A percentile compares a stretch with the other conserved stretches of the same genome.
phyloP scores from a whole-genome alignment of 2,329 filamentous ascomycete genomes.

The Clarireedia paspali region DNA sequence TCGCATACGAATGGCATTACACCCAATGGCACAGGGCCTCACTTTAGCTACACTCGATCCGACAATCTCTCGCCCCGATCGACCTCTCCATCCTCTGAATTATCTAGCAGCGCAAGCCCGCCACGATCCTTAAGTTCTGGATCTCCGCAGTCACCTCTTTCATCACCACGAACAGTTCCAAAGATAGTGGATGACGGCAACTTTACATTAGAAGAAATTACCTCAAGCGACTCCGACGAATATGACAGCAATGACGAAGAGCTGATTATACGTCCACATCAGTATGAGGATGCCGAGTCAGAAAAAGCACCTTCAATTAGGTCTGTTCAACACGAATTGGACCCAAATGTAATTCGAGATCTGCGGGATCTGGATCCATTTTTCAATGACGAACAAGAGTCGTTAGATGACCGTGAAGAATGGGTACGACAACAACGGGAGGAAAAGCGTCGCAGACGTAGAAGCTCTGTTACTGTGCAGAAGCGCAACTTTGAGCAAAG shows the following conservation, averaged over 20 bases:
- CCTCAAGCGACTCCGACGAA: slow-evolving; percentile 23
- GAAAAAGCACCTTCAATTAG: slow-evolving; percentile 19
- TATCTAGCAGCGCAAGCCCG: slow-evolving; percentile 19
- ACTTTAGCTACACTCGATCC: slow-evolving; percentile 30
- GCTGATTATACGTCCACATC: slow-evolving; percentile 26
- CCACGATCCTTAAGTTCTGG: slow-evolving; percentile 24
- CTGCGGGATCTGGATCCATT: slow-evolving; percentile 15
- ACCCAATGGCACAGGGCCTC: slow-evolving; percentile 30
- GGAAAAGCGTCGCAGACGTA: slow-evolving; percentile 24
- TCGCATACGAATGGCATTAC: slow-evolving; percentile 34
- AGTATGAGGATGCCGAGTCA: slow-evolving; percentile 29
- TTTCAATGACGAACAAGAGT: not conserved
- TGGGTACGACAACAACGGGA: slow-evolving; percentile 20
- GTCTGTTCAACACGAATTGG: slow-evolving; percentile 16
- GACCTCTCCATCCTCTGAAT: slow-evolving; percentile 24
- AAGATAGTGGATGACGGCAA: slow-evolving; percentile 20
- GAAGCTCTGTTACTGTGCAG: slow-evolving; percentile 25
- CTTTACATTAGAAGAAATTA: slow-evolving; percentile 28
- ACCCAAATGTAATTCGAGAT: slow-evolving; percentile 14
- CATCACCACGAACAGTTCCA: slow-evolving; percentile 9
- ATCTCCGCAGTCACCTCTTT: slow-evolving; percentile 8
- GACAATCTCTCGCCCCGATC: slow-evolving; percentile 35
- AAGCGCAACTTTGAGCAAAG: slow-evolving; percentile 28
- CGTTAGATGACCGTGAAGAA: slow-evolving; percentile 18
- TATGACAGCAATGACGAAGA: slow-evolving; percentile 22